phyloP scores from a whole-genome alignment of 2,329 filamentous ascomycete genomes.

The Scedosporium dehoogii region DNA sequence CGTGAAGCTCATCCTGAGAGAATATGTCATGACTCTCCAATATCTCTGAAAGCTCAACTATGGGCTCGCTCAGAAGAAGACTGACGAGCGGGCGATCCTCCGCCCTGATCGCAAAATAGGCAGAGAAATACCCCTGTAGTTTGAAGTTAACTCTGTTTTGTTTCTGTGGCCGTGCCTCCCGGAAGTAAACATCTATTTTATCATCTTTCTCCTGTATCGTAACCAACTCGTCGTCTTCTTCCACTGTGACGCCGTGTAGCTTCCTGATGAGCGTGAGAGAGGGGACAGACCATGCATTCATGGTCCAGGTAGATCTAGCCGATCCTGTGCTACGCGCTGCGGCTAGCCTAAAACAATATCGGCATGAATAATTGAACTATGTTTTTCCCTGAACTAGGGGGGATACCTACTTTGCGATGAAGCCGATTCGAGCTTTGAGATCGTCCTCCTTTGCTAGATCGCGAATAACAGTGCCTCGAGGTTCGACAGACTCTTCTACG shows the following conservation, averaged over 20 bases:
- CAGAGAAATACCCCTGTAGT: neutral
- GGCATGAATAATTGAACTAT: neutral
- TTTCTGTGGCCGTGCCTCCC: neutral
- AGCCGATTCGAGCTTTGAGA: neutral
- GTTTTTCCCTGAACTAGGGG: neutral
- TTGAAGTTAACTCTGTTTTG: neutral
- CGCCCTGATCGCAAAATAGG: neutral
- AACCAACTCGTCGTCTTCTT: neutral
- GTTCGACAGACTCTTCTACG: too few relatives aligned
- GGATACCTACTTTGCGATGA: neutral
- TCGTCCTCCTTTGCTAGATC: neutral
- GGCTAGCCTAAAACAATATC: neutral
- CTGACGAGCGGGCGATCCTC: neutral
- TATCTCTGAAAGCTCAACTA: neutral
- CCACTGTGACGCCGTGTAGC: neutral
- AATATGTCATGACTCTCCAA: neutral
- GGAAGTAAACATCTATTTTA: neutral
- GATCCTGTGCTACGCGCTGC: neutral
- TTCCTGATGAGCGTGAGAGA: constrained; percentile 2
- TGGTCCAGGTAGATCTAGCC: neutral
- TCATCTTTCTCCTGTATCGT: too few relatives aligned
- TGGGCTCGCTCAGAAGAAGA: too few relatives aligned
- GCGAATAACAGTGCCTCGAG: neutral
- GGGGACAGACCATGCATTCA: constrained; percentile 6
- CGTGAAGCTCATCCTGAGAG: neutral